Evolutionary conservation across 306 rosid genomes (phyloP).

Genomic region (Medicago arabica): DNA sequence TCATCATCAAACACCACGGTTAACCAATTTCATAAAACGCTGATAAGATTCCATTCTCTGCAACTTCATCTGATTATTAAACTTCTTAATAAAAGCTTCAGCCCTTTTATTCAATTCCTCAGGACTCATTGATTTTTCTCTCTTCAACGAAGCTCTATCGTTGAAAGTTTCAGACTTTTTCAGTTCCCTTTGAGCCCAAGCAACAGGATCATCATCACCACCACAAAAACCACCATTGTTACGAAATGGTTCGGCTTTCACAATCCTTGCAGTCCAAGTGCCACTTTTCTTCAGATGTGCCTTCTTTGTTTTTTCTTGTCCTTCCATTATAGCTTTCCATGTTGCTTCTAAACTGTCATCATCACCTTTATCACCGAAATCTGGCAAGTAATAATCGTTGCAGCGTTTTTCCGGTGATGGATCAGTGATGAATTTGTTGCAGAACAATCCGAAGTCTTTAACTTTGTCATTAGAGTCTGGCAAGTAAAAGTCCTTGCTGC

Average conservation of each 20-base stretch:
- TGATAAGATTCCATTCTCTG: constrained; percentile 85
- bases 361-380: constrained; percentile 32
- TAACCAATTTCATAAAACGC: constrained; percentile 58
- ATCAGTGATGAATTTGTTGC: too few relatives aligned
- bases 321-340: constrained; percentile 56
- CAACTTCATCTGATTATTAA: constrained; percentile 65
- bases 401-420: constrained; percentile 44
- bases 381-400: constrained; percentile 34
- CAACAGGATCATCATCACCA: constrained; percentile 54
- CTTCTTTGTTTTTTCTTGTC: constrained; percentile 38
- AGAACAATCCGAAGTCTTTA: too few relatives aligned
- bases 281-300: constrained; percentile 55
- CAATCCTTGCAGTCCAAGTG: constrained; percentile 54
- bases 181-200: constrained; percentile 68
- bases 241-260: constrained; percentile 46
- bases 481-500: too few relatives aligned
- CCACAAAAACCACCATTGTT: constrained; percentile 25
- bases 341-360: constrained; percentile 54
- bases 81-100: constrained; percentile 70
- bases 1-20: too few relatives aligned
- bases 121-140: constrained; percentile 72
- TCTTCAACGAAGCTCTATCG: constrained; percentile 58
- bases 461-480: too few relatives aligned
- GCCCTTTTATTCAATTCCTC: constrained; percentile 71
- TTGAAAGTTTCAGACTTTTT: constrained; percentile 74